These are phyloP conservation scores for Aspergillus incahuasiensis DNA, from an alignment of 495 filamentous ascomycete species.

Conservation along the genomic window DNA sequence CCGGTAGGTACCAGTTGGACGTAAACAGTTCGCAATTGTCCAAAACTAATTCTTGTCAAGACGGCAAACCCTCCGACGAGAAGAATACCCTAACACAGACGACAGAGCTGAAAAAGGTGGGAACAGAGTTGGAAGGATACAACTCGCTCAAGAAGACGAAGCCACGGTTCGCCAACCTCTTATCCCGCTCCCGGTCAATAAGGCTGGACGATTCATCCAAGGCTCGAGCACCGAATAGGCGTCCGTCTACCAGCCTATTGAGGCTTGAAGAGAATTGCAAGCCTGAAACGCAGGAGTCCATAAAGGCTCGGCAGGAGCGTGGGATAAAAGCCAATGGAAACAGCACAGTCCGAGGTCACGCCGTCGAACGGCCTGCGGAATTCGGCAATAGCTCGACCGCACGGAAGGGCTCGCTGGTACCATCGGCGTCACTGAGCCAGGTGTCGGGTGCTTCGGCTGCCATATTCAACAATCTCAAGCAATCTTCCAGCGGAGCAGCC, in stretches of 20 bases:
- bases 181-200: slow-evolving; percentile 65
- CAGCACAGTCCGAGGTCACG: slow-evolving; percentile 55
- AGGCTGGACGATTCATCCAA: slow-evolving; percentile 46
- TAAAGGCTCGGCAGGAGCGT: slow-evolving; percentile 57
- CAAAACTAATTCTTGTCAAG: slow-evolving; percentile 18
- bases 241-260: slow-evolving; percentile 42
- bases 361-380: slow-evolving; percentile 54
- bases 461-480: slow-evolving; percentile 69
- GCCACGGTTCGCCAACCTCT: slow-evolving; percentile 51
- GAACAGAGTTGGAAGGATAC: slow-evolving; percentile 27
- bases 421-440: slow-evolving; percentile 59
- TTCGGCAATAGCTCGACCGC: slow-evolving; percentile 21
- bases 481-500: slow-evolving; percentile 65
- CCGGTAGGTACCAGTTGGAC: slow-evolving; percentile 21
- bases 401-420: slow-evolving; percentile 44
- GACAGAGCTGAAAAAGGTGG: slow-evolving; percentile 25
- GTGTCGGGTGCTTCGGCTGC: slow-evolving; percentile 55
- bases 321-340: slow-evolving; percentile 61
- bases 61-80: slow-evolving; percentile 14
- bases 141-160: slow-evolving; percentile 39
- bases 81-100: slow-evolving; percentile 24
- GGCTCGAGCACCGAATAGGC: slow-evolving; percentile 31
- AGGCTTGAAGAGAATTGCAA: slow-evolving; percentile 38
- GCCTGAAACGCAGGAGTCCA: slow-evolving; percentile 22
- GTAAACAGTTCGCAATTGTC: neutral